Conservation (phyloP, 2,329 filamentous ascomycete genomes). For the Botrytis deweyae region DNA sequence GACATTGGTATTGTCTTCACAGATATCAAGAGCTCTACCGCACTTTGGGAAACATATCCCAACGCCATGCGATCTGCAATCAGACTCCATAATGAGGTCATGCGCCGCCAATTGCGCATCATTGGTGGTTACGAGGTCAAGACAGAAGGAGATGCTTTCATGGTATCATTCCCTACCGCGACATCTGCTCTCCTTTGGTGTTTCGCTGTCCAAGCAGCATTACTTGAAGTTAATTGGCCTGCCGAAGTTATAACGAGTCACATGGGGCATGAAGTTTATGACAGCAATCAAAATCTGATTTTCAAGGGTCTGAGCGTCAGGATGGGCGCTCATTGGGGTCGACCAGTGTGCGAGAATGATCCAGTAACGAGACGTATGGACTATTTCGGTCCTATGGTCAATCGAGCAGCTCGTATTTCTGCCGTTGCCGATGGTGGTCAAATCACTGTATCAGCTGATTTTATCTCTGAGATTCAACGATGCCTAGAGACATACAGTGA, state of each 20-base stretch:
- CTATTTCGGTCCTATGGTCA: constrained; percentile 99
- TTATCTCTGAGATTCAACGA: constrained; percentile 92
- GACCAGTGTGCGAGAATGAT: constrained; percentile 91
- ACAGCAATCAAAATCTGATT: constrained; percentile 83
- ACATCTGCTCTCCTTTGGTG: constrained; percentile 95
- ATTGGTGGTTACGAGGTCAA: constrained; percentile 99
- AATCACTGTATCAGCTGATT: constrained; percentile 94
- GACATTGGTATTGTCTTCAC: constrained; percentile 95
- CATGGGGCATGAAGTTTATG: constrained; percentile 77
- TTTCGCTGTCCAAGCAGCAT: constrained; percentile 85
- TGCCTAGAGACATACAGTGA: constrained; percentile 89
- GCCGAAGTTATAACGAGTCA: constrained; percentile 86
- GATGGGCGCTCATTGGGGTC: constrained; percentile 97
- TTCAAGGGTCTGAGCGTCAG: constrained; percentile 93
- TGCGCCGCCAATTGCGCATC: constrained; percentile 87
- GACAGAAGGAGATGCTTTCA: constrained; percentile 98
- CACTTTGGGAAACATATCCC: constrained; percentile 92
- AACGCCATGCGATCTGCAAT: constrained; percentile 96
- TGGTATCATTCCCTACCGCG: constrained; percentile 97
- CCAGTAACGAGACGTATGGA: constrained; percentile 98
- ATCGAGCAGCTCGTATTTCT: constrained; percentile 91
- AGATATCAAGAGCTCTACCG: constrained; percentile 97
- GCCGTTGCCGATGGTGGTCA: constrained; percentile 94
- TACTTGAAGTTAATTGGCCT: constrained; percentile 90
- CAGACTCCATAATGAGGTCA: constrained; percentile 94